These are phyloP conservation scores for Pyrenochaeta sp. DNA, from an alignment of 2,329 filamentous ascomycete genomes.

Conservation along the genomic window DNA sequence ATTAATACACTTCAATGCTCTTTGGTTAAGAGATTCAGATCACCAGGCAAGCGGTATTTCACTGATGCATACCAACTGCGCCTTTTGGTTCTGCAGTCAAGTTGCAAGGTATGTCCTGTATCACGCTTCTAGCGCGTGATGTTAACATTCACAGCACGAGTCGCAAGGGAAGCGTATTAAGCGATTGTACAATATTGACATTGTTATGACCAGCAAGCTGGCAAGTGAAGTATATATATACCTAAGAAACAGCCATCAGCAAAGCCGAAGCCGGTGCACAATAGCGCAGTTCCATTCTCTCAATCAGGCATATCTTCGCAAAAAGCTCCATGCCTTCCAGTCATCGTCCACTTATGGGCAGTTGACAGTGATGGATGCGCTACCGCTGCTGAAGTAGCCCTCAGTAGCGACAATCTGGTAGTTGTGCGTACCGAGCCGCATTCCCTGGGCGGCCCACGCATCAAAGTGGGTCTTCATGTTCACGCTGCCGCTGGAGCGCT, in stretches of 20 bases:
- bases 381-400: slow-evolving; percentile 62
- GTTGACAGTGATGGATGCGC: slow-evolving; percentile 58
- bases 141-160: background rate
- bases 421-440: slow-evolving; percentile 42
- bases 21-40: no score
- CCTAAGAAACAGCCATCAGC: slow-evolving; percentile 1
- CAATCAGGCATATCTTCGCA: background rate
- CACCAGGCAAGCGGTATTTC: no score
- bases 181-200: slow-evolving; percentile 4
- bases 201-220: slow-evolving; percentile 9
- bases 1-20: no score
- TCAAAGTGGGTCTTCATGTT: slow-evolving; percentile 47
- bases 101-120: no score
- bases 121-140: background rate
- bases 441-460: slow-evolving; percentile 44
- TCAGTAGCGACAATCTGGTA: slow-evolving; percentile 62
- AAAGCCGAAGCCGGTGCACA: background rate
- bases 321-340: background rate
- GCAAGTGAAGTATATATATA: slow-evolving; percentile 5
- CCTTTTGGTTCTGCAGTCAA: no score
- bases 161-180: background rate
- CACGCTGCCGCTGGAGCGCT: slow-evolving; percentile 42
- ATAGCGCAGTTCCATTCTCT: background rate
- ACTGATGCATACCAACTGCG: no score
- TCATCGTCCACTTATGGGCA: slow-evolving; percentile 25